These are phyloP conservation scores for Ceratobasidium sp. DNA, from an alignment of 1,284 basidiomycete species.

Conservation along the genomic window DNA sequence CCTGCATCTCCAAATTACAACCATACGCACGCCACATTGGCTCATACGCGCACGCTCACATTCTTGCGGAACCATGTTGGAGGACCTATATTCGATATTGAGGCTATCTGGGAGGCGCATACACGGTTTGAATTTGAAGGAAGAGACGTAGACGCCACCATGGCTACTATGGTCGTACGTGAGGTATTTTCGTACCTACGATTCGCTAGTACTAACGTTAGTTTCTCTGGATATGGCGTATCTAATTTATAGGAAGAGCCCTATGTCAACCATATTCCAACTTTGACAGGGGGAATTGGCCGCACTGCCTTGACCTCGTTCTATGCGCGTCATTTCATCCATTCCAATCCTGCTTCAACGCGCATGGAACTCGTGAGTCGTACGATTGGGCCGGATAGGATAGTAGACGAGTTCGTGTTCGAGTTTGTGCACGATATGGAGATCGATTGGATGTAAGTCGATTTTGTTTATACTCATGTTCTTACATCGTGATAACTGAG, in stretches of 20 bases:
- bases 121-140: conserved; percentile 65
- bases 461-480: conserved; percentile 7
- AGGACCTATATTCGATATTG: conserved; percentile 65
- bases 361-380: conserved; percentile 63
- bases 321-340: conserved; percentile 60
- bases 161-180: conserved; percentile 68
- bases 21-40: conserved; percentile 38
- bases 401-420: conserved; percentile 61
- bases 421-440: conserved; percentile 43
- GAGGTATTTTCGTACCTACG: background rate
- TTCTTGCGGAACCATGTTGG: conserved; percentile 50
- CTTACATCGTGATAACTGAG: background rate
- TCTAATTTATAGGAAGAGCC: conserved; percentile 47
- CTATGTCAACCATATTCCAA: conserved; percentile 50
- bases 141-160: conserved; percentile 66
- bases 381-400: conserved; percentile 64
- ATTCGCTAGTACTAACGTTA: background rate
- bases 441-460: conserved; percentile 54
- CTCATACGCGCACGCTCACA: conserved; percentile 38
- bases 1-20: conserved; percentile 27
- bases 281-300: conserved; percentile 70
- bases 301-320: conserved; percentile 65
- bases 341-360: conserved; percentile 63
- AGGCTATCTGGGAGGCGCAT: conserved; percentile 69
- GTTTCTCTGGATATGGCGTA: conserved; percentile 64